Conservation (phyloP, 2,329 filamentous ascomycete species). For the Bipolaris sorokiniana region DNA sequence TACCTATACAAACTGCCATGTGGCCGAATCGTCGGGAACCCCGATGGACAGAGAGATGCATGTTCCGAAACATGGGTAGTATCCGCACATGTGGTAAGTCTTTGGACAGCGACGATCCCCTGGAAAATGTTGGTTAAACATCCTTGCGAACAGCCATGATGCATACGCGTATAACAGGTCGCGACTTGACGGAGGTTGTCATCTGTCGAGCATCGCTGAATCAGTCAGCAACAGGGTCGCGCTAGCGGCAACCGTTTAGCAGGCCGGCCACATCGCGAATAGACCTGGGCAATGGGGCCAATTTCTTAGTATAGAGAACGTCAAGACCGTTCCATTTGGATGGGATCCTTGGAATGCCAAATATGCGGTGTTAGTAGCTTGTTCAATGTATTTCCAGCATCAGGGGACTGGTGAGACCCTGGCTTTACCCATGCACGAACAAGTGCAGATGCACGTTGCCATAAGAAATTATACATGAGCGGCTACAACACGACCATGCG, state of each 20-base stretch:
- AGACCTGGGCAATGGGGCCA: conserved; percentile 17
- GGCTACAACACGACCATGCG: neutral
- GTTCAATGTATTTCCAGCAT: neutral
- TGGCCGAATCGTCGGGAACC: conserved; percentile 33
- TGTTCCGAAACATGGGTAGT: conserved; percentile 7
- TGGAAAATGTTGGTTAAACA: too few relatives aligned
- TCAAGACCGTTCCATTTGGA: neutral
- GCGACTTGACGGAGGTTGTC: neutral
- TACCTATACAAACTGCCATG: conserved; percentile 19
- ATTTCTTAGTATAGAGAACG: conserved; percentile 7
- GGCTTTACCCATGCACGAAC: neutral
- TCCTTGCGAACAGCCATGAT: too few relatives aligned
- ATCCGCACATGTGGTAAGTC: neutral
- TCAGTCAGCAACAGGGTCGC: neutral
- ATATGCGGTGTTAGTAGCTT: neutral
- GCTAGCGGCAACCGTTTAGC: neutral
- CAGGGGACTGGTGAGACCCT: neutral
- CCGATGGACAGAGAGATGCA: conserved; percentile 31
- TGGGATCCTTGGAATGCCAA: neutral
- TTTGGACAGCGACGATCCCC: neutral
- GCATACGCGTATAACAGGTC: neutral
- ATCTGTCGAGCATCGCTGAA: neutral
- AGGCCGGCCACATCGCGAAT: conserved; percentile 17
- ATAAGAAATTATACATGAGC: neutral
- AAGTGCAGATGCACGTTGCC: neutral